Evolutionary conservation across 2,329 filamentous ascomycete species (phyloP).

Genomic region (Microsporum canis): DNA sequence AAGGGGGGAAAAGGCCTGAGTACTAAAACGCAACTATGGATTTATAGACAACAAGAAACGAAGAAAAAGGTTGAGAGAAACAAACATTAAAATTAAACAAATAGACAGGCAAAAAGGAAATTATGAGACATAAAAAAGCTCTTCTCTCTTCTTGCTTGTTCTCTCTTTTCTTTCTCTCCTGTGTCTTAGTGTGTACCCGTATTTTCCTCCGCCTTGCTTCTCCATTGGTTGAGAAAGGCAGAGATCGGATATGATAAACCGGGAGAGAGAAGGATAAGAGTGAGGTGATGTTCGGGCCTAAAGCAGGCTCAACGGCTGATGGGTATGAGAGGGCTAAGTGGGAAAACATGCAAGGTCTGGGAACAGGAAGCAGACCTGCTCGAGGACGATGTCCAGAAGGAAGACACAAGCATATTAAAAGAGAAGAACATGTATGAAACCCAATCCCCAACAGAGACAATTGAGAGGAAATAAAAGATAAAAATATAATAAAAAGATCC

Average conservation of each 20-base stretch:
- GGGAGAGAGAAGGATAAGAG: background rate
- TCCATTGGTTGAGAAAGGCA: background rate
- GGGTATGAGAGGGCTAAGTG: background rate
- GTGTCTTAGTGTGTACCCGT: background rate
- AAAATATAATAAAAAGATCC: background rate
- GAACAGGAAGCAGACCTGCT: background rate
- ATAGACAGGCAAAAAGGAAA: slow-evolving; percentile 5
- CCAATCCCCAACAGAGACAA: background rate
- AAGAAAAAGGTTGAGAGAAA: slow-evolving; percentile 2
- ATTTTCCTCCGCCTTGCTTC: background rate
- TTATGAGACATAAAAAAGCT: slow-evolving; percentile 6
- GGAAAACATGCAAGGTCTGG: background rate
- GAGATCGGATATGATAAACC: background rate
- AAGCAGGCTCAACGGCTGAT: background rate
- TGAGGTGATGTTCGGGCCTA: background rate
- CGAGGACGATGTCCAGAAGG: background rate
- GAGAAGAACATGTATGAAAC: background rate
- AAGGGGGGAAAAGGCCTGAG: background rate
- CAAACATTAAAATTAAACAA: slow-evolving; percentile 7
- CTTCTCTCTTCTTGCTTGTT: background rate
- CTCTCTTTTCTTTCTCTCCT: background rate
- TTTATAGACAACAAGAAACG: slow-evolving; percentile 5
- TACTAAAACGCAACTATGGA: slow-evolving; percentile 2
- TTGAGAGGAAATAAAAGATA: background rate
- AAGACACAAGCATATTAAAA: background rate